Conservation (phyloP, 1,284 basidiomycete species). For the Vanrija humicola region DNA sequence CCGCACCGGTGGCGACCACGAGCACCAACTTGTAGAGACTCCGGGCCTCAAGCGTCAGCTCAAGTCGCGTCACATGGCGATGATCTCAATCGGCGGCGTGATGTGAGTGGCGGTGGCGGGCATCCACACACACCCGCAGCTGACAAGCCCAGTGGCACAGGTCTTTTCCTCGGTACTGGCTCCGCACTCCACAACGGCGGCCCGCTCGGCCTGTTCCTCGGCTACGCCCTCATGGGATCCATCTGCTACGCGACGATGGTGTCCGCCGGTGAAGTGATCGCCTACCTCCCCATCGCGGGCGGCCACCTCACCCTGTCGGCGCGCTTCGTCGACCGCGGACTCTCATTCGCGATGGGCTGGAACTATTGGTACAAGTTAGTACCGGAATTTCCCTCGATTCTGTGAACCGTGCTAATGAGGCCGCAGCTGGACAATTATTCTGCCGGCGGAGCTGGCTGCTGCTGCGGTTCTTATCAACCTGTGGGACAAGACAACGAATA, state of each 20-base stretch:
- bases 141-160: neutral
- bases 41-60: constrained; percentile 19
- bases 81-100: constrained; percentile 28
- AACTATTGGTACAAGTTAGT: constrained; percentile 56
- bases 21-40: neutral
- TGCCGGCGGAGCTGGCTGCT: constrained; percentile 51
- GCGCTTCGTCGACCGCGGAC: constrained; percentile 53
- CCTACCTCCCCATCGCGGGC: constrained; percentile 53
- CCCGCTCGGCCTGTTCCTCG: constrained; percentile 27
- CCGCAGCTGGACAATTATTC: constrained; percentile 61
- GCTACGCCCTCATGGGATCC: constrained; percentile 32
- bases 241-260: constrained; percentile 47
- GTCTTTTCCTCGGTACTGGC: constrained; percentile 1
- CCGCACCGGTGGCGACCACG: neutral
- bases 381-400: no score
- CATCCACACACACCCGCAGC: neutral
- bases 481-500: constrained; percentile 56
- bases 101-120: constrained; percentile 10
- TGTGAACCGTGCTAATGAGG: neutral
- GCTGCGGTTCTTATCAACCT: constrained; percentile 48
- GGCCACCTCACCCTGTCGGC: constrained; percentile 75
- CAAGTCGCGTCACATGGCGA: constrained; percentile 26
- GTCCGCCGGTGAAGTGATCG: constrained; percentile 49
- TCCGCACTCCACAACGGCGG: constrained; percentile 38
- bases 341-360: constrained; percentile 77